Base-by-base conservation (phyloP, 805 yeast genomes). In the Ogataea angusta region DNA sequence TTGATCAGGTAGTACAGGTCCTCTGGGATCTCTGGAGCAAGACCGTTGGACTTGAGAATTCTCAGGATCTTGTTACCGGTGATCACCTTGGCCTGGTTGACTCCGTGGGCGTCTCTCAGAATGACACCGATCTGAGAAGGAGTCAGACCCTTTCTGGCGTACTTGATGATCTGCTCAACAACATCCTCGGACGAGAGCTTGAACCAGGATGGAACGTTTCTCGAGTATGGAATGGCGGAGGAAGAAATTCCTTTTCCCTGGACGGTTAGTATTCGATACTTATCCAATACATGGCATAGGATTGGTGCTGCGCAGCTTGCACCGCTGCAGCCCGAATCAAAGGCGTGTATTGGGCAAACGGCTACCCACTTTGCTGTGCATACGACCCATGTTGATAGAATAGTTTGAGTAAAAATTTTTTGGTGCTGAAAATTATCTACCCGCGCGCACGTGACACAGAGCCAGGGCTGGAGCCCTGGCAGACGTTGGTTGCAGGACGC, bases 1-100 rank as follows among this genome's bases (percentile, higher is more conserved):
- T 91, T 93, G 72, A 93, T 93, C 76, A 93, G 85, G 78, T 76
- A 90, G 93, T 93, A 93, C 67, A 93, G 85, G 74, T 93, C 99
- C 83, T 93, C 99, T 76, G 99, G 99, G 68, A 93, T 85, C 78
- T 93, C 99, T 74, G 99, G 98, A 68, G 98, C 99, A 69, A 93
- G 87, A 84, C 99, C 99, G 82, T 90, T 89, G 54, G 98, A 85
- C 78, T 91, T 93, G 73, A 93, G 83, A 80, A 93, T 90, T 85
- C 99, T 90, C 75, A 93, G 85, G 67, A 93, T 85, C 87, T 93
- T 93, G 96, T 90, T 82, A 82, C 98, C 98, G 63, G 99, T 91
- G 76, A 88, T 88, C 68, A 91, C 82, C 80, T 85, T 88, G 63
- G 96, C 75, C 78, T 90, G 96, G 70, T 96, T 82, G 66, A 93